A percentile compares a stretch with the other conserved stretches of the same genome.
phyloP scores from a whole-genome alignment of 1,284 basidiomycete genomes.

The Somion occarium region DNA sequence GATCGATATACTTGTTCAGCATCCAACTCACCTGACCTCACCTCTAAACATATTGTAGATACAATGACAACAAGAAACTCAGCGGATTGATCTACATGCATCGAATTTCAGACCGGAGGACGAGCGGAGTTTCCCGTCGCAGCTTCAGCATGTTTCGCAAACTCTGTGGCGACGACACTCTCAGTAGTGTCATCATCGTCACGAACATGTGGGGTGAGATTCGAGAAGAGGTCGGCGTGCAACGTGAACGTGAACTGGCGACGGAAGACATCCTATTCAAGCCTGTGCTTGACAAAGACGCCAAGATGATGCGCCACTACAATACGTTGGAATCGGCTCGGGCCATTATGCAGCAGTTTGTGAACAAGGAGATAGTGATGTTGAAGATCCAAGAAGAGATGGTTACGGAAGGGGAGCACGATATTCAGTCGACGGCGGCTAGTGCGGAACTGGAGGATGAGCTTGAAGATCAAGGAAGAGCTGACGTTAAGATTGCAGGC shows the following conservation, averaged over 20 bases:
- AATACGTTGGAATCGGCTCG: slow-evolving; percentile 13
- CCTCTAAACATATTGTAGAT: slow-evolving; percentile 24
- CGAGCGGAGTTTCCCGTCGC: slow-evolving; percentile 44
- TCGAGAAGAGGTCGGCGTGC: slow-evolving; percentile 15
- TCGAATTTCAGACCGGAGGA: slow-evolving; percentile 46
- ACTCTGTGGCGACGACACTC: slow-evolving; percentile 39
- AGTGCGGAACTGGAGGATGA: slow-evolving; percentile 5
- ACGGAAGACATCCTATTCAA: slow-evolving; percentile 16
- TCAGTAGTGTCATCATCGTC: slow-evolving; percentile 44
- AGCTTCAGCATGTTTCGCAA: slow-evolving; percentile 48
- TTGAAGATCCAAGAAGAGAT: slow-evolving; percentile 14
- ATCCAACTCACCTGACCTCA: not conserved
- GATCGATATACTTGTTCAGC: not conserved
- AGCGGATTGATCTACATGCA: slow-evolving; percentile 53
- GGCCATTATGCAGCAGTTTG: slow-evolving; percentile 11
- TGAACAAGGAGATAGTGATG: not conserved
- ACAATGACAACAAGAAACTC: slow-evolving; percentile 34
- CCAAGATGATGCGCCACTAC: slow-evolving; percentile 14
- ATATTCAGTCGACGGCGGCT: slow-evolving; percentile 7
- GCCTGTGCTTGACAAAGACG: slow-evolving; percentile 15
- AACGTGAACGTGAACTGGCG: slow-evolving; percentile 15
- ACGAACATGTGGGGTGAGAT: slow-evolving; percentile 51
- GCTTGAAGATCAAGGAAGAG: not conserved
- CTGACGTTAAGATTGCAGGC: too few species aligned
- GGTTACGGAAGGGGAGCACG: slow-evolving; percentile 10